Conservation (phyloP, 1,284 basidiomycete species). For the Gomphus bonarii region DNA sequence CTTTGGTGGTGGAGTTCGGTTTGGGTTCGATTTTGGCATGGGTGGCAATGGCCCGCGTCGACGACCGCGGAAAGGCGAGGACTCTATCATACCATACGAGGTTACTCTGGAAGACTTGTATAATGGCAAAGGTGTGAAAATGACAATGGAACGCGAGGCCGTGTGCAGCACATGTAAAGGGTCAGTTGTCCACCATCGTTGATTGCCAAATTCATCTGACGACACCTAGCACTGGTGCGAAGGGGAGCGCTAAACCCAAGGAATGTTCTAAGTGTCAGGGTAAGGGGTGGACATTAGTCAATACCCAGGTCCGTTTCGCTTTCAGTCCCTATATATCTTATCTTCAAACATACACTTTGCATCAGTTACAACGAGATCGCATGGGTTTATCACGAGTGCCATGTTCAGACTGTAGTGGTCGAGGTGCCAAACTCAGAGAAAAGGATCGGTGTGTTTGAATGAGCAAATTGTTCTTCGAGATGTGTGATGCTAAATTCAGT, state of each 20-base stretch:
- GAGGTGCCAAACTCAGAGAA: slow-evolving; percentile 73
- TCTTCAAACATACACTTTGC: background rate
- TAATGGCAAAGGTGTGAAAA: slow-evolving; percentile 82
- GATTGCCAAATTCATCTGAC: slow-evolving; percentile 10
- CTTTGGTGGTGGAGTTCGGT: slow-evolving; percentile 45
- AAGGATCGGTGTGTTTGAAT: slow-evolving; percentile 65
- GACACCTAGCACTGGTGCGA: slow-evolving; percentile 63
- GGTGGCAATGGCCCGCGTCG: slow-evolving; percentile 33
- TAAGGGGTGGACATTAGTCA: slow-evolving; percentile 63
- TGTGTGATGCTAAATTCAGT: background rate
- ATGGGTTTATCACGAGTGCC: slow-evolving; percentile 42
- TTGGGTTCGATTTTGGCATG: slow-evolving; percentile 44
- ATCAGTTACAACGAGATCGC: slow-evolving; percentile 37
- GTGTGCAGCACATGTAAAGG: slow-evolving; percentile 78
- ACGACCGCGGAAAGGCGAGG: slow-evolving; percentile 45
- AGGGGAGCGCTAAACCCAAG: slow-evolving; percentile 71
- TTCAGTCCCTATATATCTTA: background rate
- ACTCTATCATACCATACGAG: slow-evolving; percentile 72
- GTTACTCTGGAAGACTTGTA: slow-evolving; percentile 91
- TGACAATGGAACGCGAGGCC: slow-evolving; percentile 83
- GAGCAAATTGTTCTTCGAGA: background rate
- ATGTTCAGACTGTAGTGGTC: slow-evolving; percentile 76
- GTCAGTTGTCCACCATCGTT: slow-evolving; percentile 28
- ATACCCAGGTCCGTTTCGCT: slow-evolving; percentile 26
- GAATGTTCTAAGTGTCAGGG: slow-evolving; percentile 79